Evolutionary conservation across 352 stramenopile genomes (phyloP).

Genomic region (Phytophthora megakarya): DNA sequence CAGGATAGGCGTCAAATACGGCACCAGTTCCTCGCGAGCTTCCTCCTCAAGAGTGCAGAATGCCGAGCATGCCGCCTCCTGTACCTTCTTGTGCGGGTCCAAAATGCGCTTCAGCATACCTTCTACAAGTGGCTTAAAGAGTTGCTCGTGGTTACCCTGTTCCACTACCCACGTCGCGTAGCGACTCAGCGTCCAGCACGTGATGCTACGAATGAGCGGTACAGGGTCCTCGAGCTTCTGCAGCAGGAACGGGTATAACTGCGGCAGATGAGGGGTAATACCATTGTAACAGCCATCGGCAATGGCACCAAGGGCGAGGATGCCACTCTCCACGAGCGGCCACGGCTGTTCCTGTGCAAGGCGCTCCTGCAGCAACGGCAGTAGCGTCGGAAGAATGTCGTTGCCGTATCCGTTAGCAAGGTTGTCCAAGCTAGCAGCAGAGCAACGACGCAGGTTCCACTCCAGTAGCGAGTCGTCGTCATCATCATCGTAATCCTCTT

Average conservation of each 20-base stretch:
- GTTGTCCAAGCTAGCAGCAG: conserved; percentile 95
- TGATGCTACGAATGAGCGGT: conserved; percentile 93
- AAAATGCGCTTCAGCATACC: conserved; percentile 89
- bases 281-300: conserved; percentile 94
- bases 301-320: conserved; percentile 95
- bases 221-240: conserved; percentile 88
- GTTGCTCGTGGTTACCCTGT: conserved; percentile 83
- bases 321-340: conserved; percentile 94
- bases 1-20: conserved; percentile 93
- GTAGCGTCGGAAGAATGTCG: conserved; percentile 91
- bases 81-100: conserved; percentile 95
- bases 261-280: conserved; percentile 90
- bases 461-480: conserved; percentile 94
- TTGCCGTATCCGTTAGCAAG: conserved; percentile 93
- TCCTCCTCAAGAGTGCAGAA: conserved; percentile 96
- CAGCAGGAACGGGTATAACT: conserved; percentile 95
- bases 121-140: conserved; percentile 81
- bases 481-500: conserved; percentile 90
- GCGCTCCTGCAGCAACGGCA: conserved; percentile 92
- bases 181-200: conserved; percentile 93
- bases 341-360: conserved; percentile 92
- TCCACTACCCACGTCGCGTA: conserved; percentile 94
- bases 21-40: conserved; percentile 91
- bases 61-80: conserved; percentile 94
- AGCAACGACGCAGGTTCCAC: conserved; percentile 96